Evolutionary conservation across 257 asterid species (phyloP), one percentile per base, ranked within the genome.

Genomic region (Plectranthus barbatus): DNA sequence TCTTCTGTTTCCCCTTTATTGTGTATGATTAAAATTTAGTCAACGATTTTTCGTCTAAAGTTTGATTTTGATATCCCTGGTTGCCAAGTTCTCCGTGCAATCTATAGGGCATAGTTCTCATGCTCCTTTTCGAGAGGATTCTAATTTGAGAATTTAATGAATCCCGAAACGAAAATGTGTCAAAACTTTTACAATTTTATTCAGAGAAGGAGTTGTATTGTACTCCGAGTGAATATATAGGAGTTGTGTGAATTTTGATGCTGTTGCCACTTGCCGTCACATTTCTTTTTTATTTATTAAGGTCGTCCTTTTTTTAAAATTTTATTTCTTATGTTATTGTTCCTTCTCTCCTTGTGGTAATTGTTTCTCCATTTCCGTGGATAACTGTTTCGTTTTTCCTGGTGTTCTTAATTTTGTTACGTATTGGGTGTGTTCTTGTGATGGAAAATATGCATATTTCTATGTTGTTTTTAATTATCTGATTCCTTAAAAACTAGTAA

Each of bases 101-200:
- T 56, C 48, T 42, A 26, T 72, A 69, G 82, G 82, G 79, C 73
- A 68, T 66, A 74, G 73, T 76, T 70, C 56, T 66, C 55, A 63
- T 73, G 51, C 50, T 61, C 69, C 11, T 24, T 59, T 72, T 49
- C 19, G 69, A 56, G 39, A 57, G 65, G 54, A 57, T 15, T 64
- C 46, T 24, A 33, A 48, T 26, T 4, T 11, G 41, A 36, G 9
- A 6, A 34, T 17, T 64, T 51, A 37, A 18, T 61, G 33, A 49
- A 57, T 5, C 21, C 41, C 26, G 50, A 39, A 17, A 48, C 13
- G 51, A 23, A 29, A 40, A 48, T 70, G 47, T 40, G 52, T 66
- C 36, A 21, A n/a, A n/a, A 41, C 24, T 36, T 20, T 40, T 2
- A 57, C 29, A 47, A 50, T 31, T 33, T 13, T 42, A 31, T 39